A percentile compares a stretch with the other conserved stretches of the same genome.
These are phyloP conservation scores for Phoma herbarum DNA, from an alignment of 2,329 filamentous ascomycete genomes.

Conservation along the genomic window DNA sequence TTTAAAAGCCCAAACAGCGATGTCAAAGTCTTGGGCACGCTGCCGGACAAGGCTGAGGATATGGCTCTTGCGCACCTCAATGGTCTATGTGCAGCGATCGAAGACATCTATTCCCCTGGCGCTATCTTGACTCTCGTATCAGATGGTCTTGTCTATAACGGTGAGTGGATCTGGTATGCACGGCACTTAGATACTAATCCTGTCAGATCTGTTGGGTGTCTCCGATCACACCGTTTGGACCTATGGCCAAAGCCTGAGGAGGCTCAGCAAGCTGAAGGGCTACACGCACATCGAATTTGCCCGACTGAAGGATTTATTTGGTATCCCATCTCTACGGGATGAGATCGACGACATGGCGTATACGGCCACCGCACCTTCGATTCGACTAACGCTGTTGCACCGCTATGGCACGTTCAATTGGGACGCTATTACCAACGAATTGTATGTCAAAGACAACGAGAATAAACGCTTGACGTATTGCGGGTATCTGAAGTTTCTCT, in stretches of 20 bases:
- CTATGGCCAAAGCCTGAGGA: not conserved
- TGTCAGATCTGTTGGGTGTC: not conserved
- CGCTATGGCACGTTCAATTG: not conserved
- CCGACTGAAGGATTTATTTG: not conserved
- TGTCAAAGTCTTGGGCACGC: constrained; percentile 62
- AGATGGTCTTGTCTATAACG: not conserved
- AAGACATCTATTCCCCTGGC: not conserved
- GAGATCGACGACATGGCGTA: not conserved
- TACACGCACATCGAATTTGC: not conserved
- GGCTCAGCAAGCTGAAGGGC: not conserved
- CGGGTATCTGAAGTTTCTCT: not conserved
- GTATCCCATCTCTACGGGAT: not conserved
- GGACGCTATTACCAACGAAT: not conserved
- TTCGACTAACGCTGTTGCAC: not conserved
- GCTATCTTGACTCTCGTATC: not conserved
- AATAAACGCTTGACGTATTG: not conserved
- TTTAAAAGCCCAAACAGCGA: constrained; percentile 68
- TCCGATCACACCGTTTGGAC: not conserved
- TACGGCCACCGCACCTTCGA: not conserved
- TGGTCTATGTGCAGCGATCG: not conserved
- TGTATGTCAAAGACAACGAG: not conserved
- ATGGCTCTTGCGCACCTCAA: constrained; percentile 52
- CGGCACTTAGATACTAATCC: not conserved
- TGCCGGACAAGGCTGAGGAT: constrained; percentile 57
- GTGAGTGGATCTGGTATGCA: not conserved